A percentile compares a stretch with the other conserved stretches of the same genome.
Conservation (phyloP, 2,329 filamentous ascomycete species). For the Trichophyton verrucosum region DNA sequence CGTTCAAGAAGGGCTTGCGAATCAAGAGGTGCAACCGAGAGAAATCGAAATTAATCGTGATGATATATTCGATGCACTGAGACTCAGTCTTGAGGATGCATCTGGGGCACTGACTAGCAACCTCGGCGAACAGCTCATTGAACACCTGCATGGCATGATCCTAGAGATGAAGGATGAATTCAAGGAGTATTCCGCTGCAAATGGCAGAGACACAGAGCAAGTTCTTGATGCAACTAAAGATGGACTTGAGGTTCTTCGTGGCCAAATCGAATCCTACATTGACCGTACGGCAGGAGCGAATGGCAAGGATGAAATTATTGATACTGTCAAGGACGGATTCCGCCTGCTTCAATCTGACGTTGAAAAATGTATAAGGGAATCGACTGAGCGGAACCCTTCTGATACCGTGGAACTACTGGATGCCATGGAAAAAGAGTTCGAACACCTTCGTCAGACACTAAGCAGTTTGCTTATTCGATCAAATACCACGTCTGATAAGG, state of each 20-base stretch:
- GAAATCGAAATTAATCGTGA: slow-evolving; percentile 49
- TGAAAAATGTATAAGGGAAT: slow-evolving; percentile 39
- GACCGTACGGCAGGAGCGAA: slow-evolving; percentile 57
- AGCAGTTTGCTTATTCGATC: slow-evolving; percentile 55
- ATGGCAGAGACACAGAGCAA: slow-evolving; percentile 73
- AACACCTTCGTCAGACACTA: slow-evolving; percentile 65
- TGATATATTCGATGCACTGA: slow-evolving; percentile 48
- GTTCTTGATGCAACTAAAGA: slow-evolving; percentile 79
- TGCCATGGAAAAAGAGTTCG: slow-evolving; percentile 68
- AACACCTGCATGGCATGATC: slow-evolving; percentile 46
- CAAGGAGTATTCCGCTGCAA: slow-evolving; percentile 68
- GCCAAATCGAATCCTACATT: slow-evolving; percentile 70
- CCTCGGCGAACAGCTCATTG: slow-evolving; percentile 46
- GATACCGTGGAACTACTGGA: slow-evolving; percentile 48
- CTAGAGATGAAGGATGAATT: slow-evolving; percentile 52
- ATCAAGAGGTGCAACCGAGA: slow-evolving; percentile 32
- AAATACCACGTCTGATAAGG: slow-evolving; percentile 41
- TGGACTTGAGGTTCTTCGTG: slow-evolving; percentile 66
- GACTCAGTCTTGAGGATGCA: slow-evolving; percentile 43
- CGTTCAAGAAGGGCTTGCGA: slow-evolving; percentile 20
- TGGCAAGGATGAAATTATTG: slow-evolving; percentile 58
- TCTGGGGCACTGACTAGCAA: slow-evolving; percentile 38
- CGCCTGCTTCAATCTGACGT: slow-evolving; percentile 49
- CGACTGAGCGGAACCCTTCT: slow-evolving; percentile 15
- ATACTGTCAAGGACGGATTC: slow-evolving; percentile 43